These are phyloP conservation scores for Zygoascus flipseniorum DNA, from an alignment of 805 yeast genomes.

Conservation along the genomic window DNA sequence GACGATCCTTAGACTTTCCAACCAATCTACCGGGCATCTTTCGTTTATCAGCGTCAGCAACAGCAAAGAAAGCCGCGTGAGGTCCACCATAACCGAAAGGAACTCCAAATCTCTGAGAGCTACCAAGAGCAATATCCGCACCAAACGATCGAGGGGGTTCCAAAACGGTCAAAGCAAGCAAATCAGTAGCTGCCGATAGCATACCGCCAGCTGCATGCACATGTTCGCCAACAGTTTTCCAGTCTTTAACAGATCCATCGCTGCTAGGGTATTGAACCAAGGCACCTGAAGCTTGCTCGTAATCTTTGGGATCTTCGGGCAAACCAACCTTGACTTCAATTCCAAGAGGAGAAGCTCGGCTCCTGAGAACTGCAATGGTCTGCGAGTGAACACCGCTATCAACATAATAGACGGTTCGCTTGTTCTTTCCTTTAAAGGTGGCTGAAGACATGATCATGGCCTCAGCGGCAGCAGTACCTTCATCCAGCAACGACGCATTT, in stretches of 20 bases:
- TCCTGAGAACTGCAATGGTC: slow-evolving; percentile 66
- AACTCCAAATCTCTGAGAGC: slow-evolving; percentile 93
- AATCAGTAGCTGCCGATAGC: slow-evolving; percentile 82
- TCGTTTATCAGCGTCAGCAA: slow-evolving; percentile 68
- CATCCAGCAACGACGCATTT: slow-evolving; percentile 86
- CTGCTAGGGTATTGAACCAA: slow-evolving; percentile 87
- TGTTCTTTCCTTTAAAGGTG: slow-evolving; percentile 43
- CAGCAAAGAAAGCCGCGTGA: slow-evolving; percentile 95
- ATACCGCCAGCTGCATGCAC: slow-evolving; percentile 68
- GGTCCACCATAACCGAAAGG: slow-evolving; percentile 99
- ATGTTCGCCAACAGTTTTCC: slow-evolving; percentile 48
- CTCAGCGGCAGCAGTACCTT: slow-evolving; percentile 96
- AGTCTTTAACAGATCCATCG: slow-evolving; percentile 57
- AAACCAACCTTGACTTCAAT: slow-evolving; percentile 55
- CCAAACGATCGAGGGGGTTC: slow-evolving; percentile 79
- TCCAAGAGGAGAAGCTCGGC: slow-evolving; percentile 70
- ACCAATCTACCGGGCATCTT: slow-evolving; percentile 96
- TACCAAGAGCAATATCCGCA: slow-evolving; percentile 90
- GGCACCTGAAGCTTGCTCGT: slow-evolving; percentile 59
- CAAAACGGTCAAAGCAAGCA: slow-evolving; percentile 77
- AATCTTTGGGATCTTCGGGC: slow-evolving; percentile 33
- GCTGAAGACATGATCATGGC: slow-evolving; percentile 84
- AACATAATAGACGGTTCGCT: slow-evolving; percentile 59
- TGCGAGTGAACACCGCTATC: slow-evolving; percentile 77
- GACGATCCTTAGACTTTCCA: slow-evolving; percentile 85